Evolutionary conservation across 2,329 filamentous ascomycete species (phyloP), one percentile per base, ranked within the genome.

Genomic region (Cladophialophora bantiana): DNA sequence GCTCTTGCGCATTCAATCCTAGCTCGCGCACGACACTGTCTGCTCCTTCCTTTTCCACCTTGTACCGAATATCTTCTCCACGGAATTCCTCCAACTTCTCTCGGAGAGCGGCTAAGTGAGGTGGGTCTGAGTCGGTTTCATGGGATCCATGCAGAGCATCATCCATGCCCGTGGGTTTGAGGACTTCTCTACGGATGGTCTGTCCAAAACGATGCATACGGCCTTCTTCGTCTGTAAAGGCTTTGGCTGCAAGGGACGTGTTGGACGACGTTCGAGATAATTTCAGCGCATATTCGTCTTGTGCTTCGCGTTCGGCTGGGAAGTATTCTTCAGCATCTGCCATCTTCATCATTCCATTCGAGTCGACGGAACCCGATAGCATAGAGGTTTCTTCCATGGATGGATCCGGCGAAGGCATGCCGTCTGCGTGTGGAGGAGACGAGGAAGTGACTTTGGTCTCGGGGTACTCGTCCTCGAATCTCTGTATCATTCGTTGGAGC

Each of bases 391-490:
- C 68, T 7, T 9, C 64, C 42, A 67, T 50, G 15, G 69, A 70
- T 31, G 67, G 66, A 42, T 69, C 62, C 12, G 69, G 66, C 4
- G 71, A 68, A 31, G 67, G 68, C 55, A 67, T 36, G 31, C 58
- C 50, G 62, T 65, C 65, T n/a, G 64, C 45, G 13, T 7, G 59
- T 36, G 67, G 65, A n/a, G 61, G 65, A 38, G 64, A 66, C 32
- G 53, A 59, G 2, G 45, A 35, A 69, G 73, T 38, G 76, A 74
- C 15, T 75, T 72, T 50, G 87, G 82, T 40, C 75, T 98, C 94
- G 0, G 95, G 95, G 74, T 93, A 98, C 78, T 98, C 94, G 76
- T 96, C 91, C 77, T 98, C 95, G 76, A 98, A 99, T 34, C 95
- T 90, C 76, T 92, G 89, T 75, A 98, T 98, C 81, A 98, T 97